Evolutionary conservation across 352 stramenopile genomes (phyloP).

Genomic region (Phytophthora quininea): DNA sequence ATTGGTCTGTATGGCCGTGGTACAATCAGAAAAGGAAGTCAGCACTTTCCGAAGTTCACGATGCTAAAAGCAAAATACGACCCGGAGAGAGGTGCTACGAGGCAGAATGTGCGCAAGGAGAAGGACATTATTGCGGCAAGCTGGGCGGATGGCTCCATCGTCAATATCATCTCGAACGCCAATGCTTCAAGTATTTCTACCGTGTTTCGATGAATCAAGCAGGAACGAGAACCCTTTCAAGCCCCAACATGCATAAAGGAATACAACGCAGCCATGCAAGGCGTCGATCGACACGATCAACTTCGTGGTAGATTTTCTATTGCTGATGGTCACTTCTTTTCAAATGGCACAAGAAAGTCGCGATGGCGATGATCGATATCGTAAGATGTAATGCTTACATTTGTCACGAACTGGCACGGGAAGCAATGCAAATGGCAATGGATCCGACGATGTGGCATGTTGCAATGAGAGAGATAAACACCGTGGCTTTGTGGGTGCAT

Average conservation of each 20-base stretch:
- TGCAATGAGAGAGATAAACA: conserved; percentile 1
- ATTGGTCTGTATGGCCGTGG: conserved; percentile 29
- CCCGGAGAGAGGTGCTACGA: conserved; percentile 9
- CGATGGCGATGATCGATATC: conserved; percentile 24
- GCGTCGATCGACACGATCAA: conserved; percentile 25
- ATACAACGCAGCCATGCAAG: conserved; percentile 46
- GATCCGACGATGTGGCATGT: not conserved
- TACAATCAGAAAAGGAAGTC: conserved; percentile 17
- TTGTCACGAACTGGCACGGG: not conserved
- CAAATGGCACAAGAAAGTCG: conserved; percentile 40
- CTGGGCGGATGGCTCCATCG: conserved; percentile 32
- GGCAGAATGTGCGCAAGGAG: conserved; percentile 15
- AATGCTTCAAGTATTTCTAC: conserved; percentile 17
- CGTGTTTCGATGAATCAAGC: conserved; percentile 18
- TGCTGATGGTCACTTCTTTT: conserved; percentile 29
- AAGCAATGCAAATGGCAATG: not conserved
- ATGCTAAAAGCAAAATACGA: conserved; percentile 7
- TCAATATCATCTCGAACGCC: conserved; percentile 32
- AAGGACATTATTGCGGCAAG: conserved; percentile 31
- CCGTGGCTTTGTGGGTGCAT: not conserved
- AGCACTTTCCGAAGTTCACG: conserved; percentile 25
- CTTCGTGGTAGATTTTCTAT: conserved; percentile 29
- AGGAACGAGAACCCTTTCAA: conserved; percentile 10
- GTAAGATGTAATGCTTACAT: conserved; percentile 25
- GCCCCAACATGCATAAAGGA: conserved; percentile 29